Evolutionary conservation across 2,329 filamentous ascomycete genomes (phyloP), one percentile per base, ranked within the genome.

Genomic region (Penicillium sp.): DNA sequence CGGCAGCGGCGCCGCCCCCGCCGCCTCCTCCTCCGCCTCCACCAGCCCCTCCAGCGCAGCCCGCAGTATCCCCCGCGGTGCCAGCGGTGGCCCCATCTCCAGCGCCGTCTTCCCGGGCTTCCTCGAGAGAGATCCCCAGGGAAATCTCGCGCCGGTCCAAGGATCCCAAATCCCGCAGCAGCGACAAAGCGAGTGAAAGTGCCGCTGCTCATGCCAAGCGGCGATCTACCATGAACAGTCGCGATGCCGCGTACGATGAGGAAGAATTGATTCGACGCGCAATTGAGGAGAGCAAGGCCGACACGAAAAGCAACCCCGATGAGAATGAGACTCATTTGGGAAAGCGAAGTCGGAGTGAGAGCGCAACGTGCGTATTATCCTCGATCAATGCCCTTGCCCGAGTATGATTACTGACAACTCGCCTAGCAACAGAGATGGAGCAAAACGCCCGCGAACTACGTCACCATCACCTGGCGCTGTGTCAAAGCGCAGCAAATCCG

Each of bases 181-280:
- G 78, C 61, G 81, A 80, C 40, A 78, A 80, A n/a, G 50, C 48
- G 45, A 83, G 78, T 61, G 81, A 80, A 40, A 78, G 81, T 29
- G 50, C 48, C 42, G 73, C 75, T 41, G 81, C 85, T 50, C 82
- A 84, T 48, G 86, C 88, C 36, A 97, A 97, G 72, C 85, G 94
- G 55, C 85, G 94, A 27, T 96, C 92, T 18, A 99, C 94, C 6
- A 97, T 97, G 91, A 96, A 97, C 69, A 99, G 94, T 71, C 86
- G 93, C 58, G 89, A 92, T 72, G 92, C 93, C 40, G 93, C 92
- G 21, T 97, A 97, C 65, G 92, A 97, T 61, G 94, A 99, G 74
- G 92, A 96, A 64, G 91, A 95, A 71, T 87, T 92, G 66, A 74
- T 99, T 38, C 85, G 92, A 50, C 85, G 89, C 62, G 94, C 93